A percentile compares a stretch with the other conserved stretches of the same genome.
Evolutionary conservation across 306 rosid genomes (phyloP).

Genomic region (Sesbania bispinosa): DNA sequence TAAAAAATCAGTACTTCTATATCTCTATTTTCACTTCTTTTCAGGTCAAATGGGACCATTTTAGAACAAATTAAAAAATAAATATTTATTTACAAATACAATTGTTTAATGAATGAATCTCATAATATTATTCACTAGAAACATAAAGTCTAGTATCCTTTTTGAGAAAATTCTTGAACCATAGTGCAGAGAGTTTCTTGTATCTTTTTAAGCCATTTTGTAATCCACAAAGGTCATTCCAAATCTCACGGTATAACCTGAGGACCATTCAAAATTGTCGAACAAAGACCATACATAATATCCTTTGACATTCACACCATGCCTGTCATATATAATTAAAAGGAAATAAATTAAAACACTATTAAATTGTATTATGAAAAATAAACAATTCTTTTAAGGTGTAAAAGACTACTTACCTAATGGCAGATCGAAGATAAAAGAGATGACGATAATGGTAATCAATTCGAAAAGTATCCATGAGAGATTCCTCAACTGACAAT

Average conservation of each 20-base stretch:
- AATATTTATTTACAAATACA: not conserved
- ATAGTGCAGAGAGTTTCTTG: conserved; percentile 43
- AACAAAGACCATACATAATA: conserved; percentile 62
- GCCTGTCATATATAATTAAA: conserved; percentile 16
- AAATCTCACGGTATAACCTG: conserved; percentile 41
- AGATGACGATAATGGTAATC: conserved; percentile 50
- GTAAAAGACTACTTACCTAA: conserved; percentile 30
- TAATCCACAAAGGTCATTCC: conserved; percentile 54
- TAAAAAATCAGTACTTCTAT: not conserved
- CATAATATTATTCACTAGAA: not conserved
- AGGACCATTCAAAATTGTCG: conserved; percentile 60
- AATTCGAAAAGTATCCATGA: conserved; percentile 44
- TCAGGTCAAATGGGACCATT: not conserved
- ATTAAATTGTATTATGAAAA: not conserved
- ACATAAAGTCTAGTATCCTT: not conserved
- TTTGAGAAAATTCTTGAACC: conserved; percentile 48
- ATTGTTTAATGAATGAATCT: not conserved
- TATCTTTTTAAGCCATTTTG: conserved; percentile 39
- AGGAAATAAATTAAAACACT: not conserved
- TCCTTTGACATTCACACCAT: conserved; percentile 55
- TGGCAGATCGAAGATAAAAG: conserved; percentile 39
- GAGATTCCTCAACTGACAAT: conserved; percentile 35
- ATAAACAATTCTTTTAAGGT: not conserved
- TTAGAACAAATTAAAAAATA: not conserved
- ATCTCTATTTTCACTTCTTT: not conserved